Base-by-base conservation (phyloP, 2,329 filamentous ascomycete species). In the Exserohilum turcica region DNA sequence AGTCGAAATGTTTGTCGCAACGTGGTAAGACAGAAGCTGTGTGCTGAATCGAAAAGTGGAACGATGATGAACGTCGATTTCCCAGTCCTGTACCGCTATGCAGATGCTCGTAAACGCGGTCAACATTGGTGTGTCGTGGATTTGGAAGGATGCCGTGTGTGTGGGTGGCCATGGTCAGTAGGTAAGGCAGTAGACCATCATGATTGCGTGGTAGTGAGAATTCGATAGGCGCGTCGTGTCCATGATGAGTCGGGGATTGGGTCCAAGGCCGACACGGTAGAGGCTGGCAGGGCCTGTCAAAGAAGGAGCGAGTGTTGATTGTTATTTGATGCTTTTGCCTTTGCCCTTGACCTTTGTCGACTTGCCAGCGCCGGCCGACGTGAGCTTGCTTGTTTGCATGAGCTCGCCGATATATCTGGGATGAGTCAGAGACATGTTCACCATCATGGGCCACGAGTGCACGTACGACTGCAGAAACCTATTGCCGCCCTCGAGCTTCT, bases 401-500 rank as follows among this genome's bases (percentile, higher is more conserved):
- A 97, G 82, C 70, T 96, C 93, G 61, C 93, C 93, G 67, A 97
- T 97, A 74, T 97, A 97, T 75, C 96, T 96, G 55, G 6, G 2
- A 6, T 18, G 3, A 16, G 54, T 67, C 61, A 74, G 66, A 38
- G 43, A 10, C 2, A 10, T 32, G 29, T 6, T 13, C 28, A 13
- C 9, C 7, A 12, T 16, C 12, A 35, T 15, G 33, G 19, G n/a
- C n/a, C n/a, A n/a, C n/a, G 29, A 24, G n/a, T 12, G 13, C 21
- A 77, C 78, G 49, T 68, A 81, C 79, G 79, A 81, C 76, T 97
- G 93, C 42, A 99, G 78, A 71, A 97, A 97, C 69, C 92, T 93
- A 82, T 99, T 99, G 75, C 97, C 92, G 74, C 84, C 94, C 76
- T 97, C 92, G 48, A 99, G 86, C 77, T 96, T 97, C 78, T 97